Evolutionary conservation across 2,329 filamentous ascomycete species (phyloP).

Genomic region (Laburnicola sp.): DNA sequence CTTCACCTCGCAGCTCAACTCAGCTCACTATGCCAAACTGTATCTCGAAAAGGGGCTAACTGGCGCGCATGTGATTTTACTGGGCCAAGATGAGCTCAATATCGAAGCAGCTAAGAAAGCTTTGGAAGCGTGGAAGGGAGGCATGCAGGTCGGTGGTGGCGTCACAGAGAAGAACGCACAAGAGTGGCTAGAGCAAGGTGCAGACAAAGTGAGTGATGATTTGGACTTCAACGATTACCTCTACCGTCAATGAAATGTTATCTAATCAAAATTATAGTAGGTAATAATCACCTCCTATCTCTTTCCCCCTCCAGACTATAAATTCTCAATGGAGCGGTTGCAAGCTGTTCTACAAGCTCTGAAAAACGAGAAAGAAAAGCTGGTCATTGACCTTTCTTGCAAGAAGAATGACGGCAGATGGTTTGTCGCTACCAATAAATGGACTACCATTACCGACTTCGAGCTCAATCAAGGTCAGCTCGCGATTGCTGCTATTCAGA

Average conservation of each 20-base stretch:
- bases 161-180: slow-evolving; percentile 83
- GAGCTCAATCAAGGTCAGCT: slow-evolving; percentile 80
- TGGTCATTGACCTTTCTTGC: slow-evolving; percentile 95
- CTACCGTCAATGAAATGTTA: background rate
- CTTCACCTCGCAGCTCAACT: slow-evolving; percentile 82
- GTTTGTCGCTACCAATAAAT: slow-evolving; percentile 99
- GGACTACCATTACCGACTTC: slow-evolving; percentile 97
- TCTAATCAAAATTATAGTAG: slow-evolving; percentile 55
- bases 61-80: slow-evolving; percentile 95
- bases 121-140: slow-evolving; percentile 73
- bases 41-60: slow-evolving; percentile 74
- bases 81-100: slow-evolving; percentile 88
- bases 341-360: slow-evolving; percentile 73
- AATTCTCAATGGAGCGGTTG: slow-evolving; percentile 77
- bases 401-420: slow-evolving; percentile 74
- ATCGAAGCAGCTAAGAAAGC: slow-evolving; percentile 77
- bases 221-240: too few species aligned
- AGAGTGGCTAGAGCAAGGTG: slow-evolving; percentile 84
- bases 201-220: slow-evolving; percentile 73
- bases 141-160: slow-evolving; percentile 90
- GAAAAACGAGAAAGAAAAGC: slow-evolving; percentile 72
- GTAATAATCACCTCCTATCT: slow-evolving; percentile 97
- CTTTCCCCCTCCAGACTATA: slow-evolving; percentile 79
- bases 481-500: background rate
- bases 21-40: slow-evolving; percentile 77